These are phyloP conservation scores for Zangia roseola DNA, from an alignment of 768 basidiomycete species.

Conservation along the genomic window DNA sequence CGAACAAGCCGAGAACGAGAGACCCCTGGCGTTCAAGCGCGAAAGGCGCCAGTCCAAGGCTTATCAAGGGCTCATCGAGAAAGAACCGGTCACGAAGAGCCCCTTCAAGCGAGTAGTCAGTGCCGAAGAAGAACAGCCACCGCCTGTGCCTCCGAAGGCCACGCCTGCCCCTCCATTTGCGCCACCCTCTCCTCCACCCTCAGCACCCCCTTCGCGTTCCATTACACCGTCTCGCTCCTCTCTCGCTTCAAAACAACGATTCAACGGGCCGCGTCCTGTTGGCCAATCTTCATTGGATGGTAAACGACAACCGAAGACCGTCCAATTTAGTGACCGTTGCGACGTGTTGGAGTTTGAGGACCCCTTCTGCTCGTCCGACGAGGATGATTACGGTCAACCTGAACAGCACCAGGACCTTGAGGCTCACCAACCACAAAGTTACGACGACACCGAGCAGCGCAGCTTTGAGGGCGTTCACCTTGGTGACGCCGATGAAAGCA, in stretches of 20 bases:
- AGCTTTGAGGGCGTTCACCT: slow-evolving; percentile 44
- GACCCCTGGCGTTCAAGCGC: slow-evolving; percentile 65
- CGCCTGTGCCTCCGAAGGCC: slow-evolving; percentile 28
- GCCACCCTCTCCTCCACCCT: slow-evolving; percentile 31
- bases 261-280: slow-evolving; percentile 73
- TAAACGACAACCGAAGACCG: slow-evolving; percentile 67
- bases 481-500: slow-evolving; percentile 50
- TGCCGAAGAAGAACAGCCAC: slow-evolving; percentile 29
- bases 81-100: slow-evolving; percentile 79
- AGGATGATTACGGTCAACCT: slow-evolving; percentile 28
- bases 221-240: slow-evolving; percentile 51
- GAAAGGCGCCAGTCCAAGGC: slow-evolving; percentile 74
- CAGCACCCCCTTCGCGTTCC: slow-evolving; percentile 42
- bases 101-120: slow-evolving; percentile 55
- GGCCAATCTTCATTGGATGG: slow-evolving; percentile 31
- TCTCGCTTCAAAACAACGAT: slow-evolving; percentile 65
- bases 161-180: slow-evolving; percentile 5
- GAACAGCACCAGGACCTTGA: slow-evolving; percentile 15
- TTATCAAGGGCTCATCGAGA: slow-evolving; percentile 70
- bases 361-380: slow-evolving; percentile 43
- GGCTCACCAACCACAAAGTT: slow-evolving; percentile 10
- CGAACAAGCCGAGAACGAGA: slow-evolving; percentile 70
- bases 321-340: slow-evolving; percentile 75
- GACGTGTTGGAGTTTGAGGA: slow-evolving; percentile 82
- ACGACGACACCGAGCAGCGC: slow-evolving; percentile 10